phyloP scores from a whole-genome alignment of 257 asterid genomes.

The Rhazya stricta region DNA sequence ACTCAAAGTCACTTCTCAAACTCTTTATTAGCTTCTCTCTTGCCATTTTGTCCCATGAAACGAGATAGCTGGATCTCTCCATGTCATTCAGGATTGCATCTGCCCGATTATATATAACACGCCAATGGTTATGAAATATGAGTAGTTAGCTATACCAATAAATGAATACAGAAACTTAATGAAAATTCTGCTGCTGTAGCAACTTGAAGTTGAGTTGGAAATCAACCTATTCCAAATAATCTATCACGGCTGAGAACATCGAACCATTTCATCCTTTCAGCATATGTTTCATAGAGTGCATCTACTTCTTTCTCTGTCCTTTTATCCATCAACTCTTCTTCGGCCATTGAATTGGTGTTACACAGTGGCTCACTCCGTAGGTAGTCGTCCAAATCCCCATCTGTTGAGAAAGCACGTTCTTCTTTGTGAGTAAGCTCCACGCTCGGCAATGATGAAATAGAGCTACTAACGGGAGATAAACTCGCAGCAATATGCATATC shows the following conservation, averaged over 20 bases:
- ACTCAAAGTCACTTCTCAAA: constrained; percentile 53
- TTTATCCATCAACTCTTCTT: neutral
- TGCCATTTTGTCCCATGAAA: constrained; percentile 19
- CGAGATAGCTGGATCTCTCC: constrained; percentile 3
- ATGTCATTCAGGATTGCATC: constrained; percentile 29
- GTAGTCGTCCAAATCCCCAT: neutral
- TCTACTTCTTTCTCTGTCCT: constrained; percentile 18
- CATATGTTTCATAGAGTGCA: constrained; percentile 32
- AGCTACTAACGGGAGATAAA: neutral
- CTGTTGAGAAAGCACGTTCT: neutral
- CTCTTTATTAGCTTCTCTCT: constrained; percentile 35
- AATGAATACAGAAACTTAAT: neutral
- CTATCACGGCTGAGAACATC: constrained; percentile 49
- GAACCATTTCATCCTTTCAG: constrained; percentile 54
- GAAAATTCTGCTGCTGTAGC: neutral
- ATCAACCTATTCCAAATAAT: constrained; percentile 43
- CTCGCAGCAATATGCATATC: neutral
- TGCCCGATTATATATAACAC: constrained; percentile 13
- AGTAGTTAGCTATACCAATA: neutral
- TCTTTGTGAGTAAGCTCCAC: neutral
- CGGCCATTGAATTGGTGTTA: constrained; percentile 3
- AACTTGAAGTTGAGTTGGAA: neutral
- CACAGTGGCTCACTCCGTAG: neutral
- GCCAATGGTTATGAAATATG: neutral
- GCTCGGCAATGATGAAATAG: neutral